Percentiles rank a stretch among this genome's conserved stretches.
Evolutionary conservation across 1,284 basidiomycete species (phyloP).

Genomic region (Termitomyces sp.): DNA sequence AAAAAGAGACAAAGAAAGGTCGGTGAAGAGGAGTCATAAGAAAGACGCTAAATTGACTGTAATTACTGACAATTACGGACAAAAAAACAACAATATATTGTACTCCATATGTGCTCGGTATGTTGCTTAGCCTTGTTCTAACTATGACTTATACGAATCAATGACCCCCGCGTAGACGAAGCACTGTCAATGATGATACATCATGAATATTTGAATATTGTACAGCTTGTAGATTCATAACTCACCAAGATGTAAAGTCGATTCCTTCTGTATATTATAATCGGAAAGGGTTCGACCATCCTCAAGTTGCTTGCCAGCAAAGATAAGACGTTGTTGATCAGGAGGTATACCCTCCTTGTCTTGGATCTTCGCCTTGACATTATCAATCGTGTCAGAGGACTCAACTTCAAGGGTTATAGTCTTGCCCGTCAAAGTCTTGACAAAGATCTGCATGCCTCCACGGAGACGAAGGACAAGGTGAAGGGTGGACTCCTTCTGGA

Average conservation of each 20-base stretch:
- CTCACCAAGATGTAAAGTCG: constrained; percentile 47
- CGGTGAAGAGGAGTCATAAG: neutral
- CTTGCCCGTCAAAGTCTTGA: constrained; percentile 24
- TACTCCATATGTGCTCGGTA: too few relatives aligned
- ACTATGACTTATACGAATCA: too few relatives aligned
- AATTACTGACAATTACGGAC: neutral
- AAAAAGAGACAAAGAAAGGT: constrained; percentile 25
- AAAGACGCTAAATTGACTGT: neutral
- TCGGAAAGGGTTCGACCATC: constrained; percentile 74
- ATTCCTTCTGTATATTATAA: constrained; percentile 76
- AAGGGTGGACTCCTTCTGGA: constrained; percentile 70
- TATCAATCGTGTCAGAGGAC: constrained; percentile 86
- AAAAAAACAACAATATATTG: too few relatives aligned
- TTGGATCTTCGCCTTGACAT: constrained; percentile 82
- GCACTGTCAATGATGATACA: constrained; percentile 37
- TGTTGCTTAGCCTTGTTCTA: too few relatives aligned
- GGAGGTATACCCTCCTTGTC: constrained; percentile 83
- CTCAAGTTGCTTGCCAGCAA: constrained; percentile 79
- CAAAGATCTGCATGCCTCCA: constrained; percentile 42
- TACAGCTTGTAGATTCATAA: constrained; percentile 12
- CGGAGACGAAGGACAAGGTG: constrained; percentile 66
- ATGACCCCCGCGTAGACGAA: constrained; percentile 68
- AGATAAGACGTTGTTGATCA: constrained; percentile 82
- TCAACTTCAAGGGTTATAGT: constrained; percentile 87
- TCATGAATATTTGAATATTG: too few relatives aligned